Conservation (phyloP, 139 green algal species). For the Nannochloris sp. region DNA sequence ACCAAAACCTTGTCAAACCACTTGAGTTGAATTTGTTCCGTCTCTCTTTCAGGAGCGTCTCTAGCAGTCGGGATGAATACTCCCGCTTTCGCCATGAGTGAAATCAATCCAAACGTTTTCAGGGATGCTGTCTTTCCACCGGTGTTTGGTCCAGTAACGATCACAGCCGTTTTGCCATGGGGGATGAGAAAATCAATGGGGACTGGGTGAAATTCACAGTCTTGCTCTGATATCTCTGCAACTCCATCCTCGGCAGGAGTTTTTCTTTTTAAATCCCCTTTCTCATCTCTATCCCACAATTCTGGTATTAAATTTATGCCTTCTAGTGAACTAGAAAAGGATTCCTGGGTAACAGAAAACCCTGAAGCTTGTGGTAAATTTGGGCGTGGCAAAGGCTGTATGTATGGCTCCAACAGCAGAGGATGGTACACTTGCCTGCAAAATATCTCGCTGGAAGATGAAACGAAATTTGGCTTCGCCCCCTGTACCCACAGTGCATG, state of each 20-base stretch:
- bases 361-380: background rate
- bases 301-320: constrained; percentile 15
- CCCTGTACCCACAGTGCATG: constrained; percentile 53
- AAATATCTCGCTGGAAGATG: background rate
- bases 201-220: constrained; percentile 9
- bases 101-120: constrained; percentile 60
- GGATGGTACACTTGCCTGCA: constrained; percentile 23
- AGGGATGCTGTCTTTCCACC: constrained; percentile 75
- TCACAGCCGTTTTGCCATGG: constrained; percentile 37
- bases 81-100: constrained; percentile 68
- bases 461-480: constrained; percentile 19
- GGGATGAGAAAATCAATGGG: constrained; percentile 46
- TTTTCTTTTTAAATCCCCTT: background rate
- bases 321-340: background rate
- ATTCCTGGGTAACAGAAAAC: background rate
- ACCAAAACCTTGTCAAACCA: constrained; percentile 54
- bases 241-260: background rate
- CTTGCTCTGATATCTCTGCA: background rate
- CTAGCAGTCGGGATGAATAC: constrained; percentile 51
- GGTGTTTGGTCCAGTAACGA: constrained; percentile 74
- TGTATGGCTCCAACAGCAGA: constrained; percentile 16
- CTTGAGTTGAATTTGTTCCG: background rate
- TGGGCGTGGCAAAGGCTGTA: constrained; percentile 24
- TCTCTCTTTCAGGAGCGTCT: background rate
- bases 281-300: constrained; percentile 1